Conservation (phyloP, 169 alveolate genomes). For the Plasmodium vinckei region DNA sequence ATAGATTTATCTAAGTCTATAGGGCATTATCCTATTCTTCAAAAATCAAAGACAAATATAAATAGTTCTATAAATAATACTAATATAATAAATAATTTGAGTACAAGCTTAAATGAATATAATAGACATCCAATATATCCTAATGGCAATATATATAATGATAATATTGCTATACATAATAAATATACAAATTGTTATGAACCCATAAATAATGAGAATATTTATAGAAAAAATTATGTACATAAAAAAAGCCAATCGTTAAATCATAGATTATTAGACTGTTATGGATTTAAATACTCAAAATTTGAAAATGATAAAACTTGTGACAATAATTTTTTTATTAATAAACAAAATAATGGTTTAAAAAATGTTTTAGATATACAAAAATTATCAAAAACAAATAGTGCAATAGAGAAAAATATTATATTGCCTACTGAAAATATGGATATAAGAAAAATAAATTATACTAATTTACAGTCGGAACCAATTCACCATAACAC, state of each 20-base stretch:
- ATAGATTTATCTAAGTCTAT: no score
- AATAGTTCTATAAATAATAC: no score
- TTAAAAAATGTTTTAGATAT: constrained; percentile 8
- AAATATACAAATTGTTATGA: not conserved
- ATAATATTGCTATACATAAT: not conserved
- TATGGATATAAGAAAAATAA: not conserved
- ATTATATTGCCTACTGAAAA: not conserved
- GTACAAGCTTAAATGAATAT: no score
- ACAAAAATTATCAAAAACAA: no score
- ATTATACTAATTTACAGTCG: not conserved
- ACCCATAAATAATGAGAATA: not conserved
- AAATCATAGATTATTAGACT: constrained; percentile 12
- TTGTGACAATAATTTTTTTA: not conserved
- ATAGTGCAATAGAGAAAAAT: no score
- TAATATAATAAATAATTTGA: no score
- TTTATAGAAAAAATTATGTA: not conserved
- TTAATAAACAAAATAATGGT: constrained; percentile 2
- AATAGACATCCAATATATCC: no score
- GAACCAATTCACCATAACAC: no score
- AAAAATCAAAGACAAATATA: no score
- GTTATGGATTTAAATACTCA: constrained; percentile 14
- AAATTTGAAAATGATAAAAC: not conserved
- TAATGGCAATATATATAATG: no score
- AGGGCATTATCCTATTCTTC: no score
- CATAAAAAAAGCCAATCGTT: constrained; percentile 7